Evolutionary conservation across 2,329 filamentous ascomycete species (phyloP).

Genomic region (Macrophomina tecta): DNA sequence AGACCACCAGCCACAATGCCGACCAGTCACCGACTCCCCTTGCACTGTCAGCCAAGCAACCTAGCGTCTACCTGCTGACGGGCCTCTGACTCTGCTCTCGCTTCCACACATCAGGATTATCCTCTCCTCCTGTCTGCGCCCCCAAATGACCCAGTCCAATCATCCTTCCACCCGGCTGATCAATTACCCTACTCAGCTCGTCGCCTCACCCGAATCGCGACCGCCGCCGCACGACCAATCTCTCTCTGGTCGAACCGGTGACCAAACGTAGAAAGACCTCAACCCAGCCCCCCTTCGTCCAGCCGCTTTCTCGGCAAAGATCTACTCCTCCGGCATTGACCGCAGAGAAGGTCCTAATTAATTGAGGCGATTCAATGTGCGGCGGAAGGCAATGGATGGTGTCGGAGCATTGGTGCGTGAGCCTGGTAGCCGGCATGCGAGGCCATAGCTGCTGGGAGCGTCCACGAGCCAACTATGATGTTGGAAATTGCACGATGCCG

Average conservation of each 20-base stretch:
- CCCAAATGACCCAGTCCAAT: not conserved
- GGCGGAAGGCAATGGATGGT: too few species aligned
- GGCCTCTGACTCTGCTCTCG: not conserved
- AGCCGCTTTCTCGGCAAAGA: too few species aligned
- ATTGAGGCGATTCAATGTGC: too few species aligned
- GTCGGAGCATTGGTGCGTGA: too few species aligned
- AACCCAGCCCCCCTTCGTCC: too few species aligned
- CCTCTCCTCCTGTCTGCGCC: conserved; percentile 9
- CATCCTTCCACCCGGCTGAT: not conserved
- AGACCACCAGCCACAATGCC: not conserved
- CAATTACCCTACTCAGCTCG: conserved; percentile 11
- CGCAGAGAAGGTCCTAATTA: too few species aligned
- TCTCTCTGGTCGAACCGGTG: not conserved
- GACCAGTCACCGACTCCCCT: not conserved
- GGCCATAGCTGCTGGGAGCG: too few species aligned
- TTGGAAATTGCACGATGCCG: too few species aligned
- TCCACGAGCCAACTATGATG: too few species aligned
- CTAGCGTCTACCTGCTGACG: not conserved
- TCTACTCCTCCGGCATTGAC: too few species aligned
- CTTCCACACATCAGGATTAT: not conserved
- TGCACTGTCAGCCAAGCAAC: not conserved
- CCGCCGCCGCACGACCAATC: not conserved
- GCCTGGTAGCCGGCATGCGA: too few species aligned
- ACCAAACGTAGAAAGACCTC: not conserved
- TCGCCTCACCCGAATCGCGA: conserved; percentile 8